Evolutionary conservation across 495 filamentous ascomycete species (phyloP).

Genomic region (Hypoxylon lienhwacheense): DNA sequence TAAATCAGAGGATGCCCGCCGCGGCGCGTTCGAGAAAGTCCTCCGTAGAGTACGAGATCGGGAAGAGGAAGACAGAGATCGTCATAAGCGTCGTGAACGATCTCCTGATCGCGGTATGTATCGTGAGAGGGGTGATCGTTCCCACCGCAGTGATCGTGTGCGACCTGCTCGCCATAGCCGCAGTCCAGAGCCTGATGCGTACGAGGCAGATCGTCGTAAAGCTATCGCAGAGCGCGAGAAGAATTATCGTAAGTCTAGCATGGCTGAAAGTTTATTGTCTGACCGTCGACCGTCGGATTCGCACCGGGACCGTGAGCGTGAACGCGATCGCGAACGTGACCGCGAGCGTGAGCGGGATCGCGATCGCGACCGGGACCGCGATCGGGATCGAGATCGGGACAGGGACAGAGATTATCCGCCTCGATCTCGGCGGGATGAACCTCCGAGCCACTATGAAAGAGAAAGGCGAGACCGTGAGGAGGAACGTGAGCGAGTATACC

Average conservation of each 20-base stretch:
- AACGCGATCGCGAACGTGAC: slow-evolving; percentile 48
- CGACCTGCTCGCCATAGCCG: slow-evolving; percentile 63
- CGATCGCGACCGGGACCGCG: slow-evolving; percentile 41
- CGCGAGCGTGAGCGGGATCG: slow-evolving; percentile 51
- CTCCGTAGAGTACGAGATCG: slow-evolving; percentile 88
- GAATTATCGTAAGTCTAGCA: slow-evolving; percentile 77
- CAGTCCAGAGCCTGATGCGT: slow-evolving; percentile 82
- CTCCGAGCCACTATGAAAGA: slow-evolving; percentile 57
- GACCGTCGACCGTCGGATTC: slow-evolving; percentile 51
- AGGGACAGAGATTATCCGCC: slow-evolving; percentile 48
- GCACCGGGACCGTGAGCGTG: slow-evolving; percentile 57
- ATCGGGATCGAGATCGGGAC: slow-evolving; percentile 32
- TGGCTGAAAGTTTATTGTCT: slow-evolving; percentile 61
- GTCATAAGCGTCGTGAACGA: slow-evolving; percentile 64
- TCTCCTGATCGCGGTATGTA: slow-evolving; percentile 62
- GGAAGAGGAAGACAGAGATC: slow-evolving; percentile 85
- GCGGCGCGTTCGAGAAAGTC: slow-evolving; percentile 87
- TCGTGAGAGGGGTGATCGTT: slow-evolving; percentile 62
- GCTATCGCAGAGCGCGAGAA: slow-evolving; percentile 84
- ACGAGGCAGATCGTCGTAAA: slow-evolving; percentile 85
- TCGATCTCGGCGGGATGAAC: slow-evolving; percentile 52
- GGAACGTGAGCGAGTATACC: slow-evolving; percentile 81
- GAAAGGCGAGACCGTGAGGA: slow-evolving; percentile 82
- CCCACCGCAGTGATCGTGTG: slow-evolving; percentile 58
- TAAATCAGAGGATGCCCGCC: slow-evolving; percentile 77